Percentiles rank a stretch among this genome's conserved stretches.
These are phyloP conservation scores for Exophiala xenobiotica DNA, from an alignment of 2,329 filamentous ascomycete species.

Conservation along the genomic window DNA sequence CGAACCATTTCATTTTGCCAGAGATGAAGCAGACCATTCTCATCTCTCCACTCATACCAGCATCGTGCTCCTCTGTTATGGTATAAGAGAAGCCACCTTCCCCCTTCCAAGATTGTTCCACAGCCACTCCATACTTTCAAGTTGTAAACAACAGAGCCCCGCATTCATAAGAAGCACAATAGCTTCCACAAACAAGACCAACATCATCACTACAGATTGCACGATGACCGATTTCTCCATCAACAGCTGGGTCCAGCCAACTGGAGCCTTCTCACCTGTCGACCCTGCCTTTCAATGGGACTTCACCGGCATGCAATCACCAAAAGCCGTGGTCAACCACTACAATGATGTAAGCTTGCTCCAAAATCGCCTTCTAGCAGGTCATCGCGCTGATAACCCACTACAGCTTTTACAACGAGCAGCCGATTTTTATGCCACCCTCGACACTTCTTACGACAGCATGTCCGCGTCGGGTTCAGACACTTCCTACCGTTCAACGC, in stretches of 20 bases:
- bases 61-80: slow-evolving; percentile 7
- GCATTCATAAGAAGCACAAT: neutral
- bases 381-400: slow-evolving; percentile 1
- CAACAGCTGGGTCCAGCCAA: slow-evolving; percentile 23
- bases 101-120: neutral
- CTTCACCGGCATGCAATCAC: slow-evolving; percentile 18
- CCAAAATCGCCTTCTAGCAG: neutral
- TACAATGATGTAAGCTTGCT: slow-evolving; percentile 23
- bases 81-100: slow-evolving; percentile 17
- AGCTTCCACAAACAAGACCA: neutral
- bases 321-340: slow-evolving; percentile 26
- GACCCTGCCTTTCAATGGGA: slow-evolving; percentile 25
- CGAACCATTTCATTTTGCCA: neutral
- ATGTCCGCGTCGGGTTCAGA: slow-evolving; percentile 23
- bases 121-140: neutral
- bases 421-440: slow-evolving; percentile 24
- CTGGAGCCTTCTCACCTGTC: slow-evolving; percentile 14
- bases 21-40: slow-evolving; percentile 9
- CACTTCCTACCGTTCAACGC: slow-evolving; percentile 19
- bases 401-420: slow-evolving; percentile 24
- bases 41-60: slow-evolving; percentile 6
- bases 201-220: neutral
- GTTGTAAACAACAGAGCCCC: too few relatives aligned
- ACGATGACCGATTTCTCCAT: slow-evolving; percentile 19
- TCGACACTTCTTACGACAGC: slow-evolving; percentile 25